Conservation (phyloP, 2,329 filamentous ascomycete genomes). For the Trichoderma citrinoviride region DNA sequence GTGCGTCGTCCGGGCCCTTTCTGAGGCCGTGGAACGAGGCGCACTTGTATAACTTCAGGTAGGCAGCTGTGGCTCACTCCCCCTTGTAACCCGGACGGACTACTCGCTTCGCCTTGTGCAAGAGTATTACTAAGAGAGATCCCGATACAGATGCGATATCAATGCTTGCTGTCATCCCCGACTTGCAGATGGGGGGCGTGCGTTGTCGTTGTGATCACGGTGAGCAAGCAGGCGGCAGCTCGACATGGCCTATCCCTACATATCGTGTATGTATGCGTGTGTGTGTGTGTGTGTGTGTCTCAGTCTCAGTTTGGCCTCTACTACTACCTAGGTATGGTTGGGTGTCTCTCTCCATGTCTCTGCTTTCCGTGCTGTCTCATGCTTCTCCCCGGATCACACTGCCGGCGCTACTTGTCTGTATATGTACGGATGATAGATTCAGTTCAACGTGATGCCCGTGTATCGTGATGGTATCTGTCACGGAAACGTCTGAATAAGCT, state of each 20-base stretch:
- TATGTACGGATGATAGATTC: not conserved
- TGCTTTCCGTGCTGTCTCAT: not conserved
- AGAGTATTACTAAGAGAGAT: not conserved
- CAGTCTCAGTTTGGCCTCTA: not conserved
- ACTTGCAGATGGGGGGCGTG: not conserved
- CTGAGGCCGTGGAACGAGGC: not conserved
- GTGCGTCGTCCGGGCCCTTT: not conserved
- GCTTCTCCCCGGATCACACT: constrained; percentile 5
- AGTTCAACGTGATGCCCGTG: constrained; percentile 3
- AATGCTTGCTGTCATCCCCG: not conserved
- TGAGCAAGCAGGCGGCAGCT: constrained; percentile 4
- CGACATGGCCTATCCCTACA: constrained; percentile 1
- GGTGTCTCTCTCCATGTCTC: constrained; percentile 11
- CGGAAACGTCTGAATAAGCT: not conserved
- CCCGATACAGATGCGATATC: not conserved
- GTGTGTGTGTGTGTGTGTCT: not conserved
- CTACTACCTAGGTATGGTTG: too few relatives aligned
- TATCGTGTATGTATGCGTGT: not conserved
- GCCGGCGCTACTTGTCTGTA: not conserved
- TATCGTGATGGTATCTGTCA: not conserved
- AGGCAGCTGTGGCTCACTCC: too few relatives aligned
- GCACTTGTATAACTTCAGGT: too few relatives aligned
- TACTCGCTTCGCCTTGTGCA: too few relatives aligned
- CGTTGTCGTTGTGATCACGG: constrained; percentile 9
- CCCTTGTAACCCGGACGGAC: too few relatives aligned